Evolutionary conservation across 306 rosid species (phyloP), one percentile per base, ranked within the genome.

Genomic region (Quercus glauca): DNA sequence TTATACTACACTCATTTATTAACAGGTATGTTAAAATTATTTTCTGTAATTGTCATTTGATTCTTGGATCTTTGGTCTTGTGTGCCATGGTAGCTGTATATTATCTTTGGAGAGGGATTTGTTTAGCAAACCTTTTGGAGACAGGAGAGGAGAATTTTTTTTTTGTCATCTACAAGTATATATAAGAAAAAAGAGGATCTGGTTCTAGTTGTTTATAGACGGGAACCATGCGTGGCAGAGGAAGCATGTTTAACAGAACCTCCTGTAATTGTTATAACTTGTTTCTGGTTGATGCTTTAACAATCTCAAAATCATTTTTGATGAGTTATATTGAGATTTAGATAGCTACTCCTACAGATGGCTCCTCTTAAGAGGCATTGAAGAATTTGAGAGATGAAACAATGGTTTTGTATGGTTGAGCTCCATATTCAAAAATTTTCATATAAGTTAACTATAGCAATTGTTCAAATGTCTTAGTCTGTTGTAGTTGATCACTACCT

Each of bases 1-100:
- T 76, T 91, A 78, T 89, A 88, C 88, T 92, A 92, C 76, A 92
- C 97, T 79, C 97, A 92, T 85, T 88, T 92, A 83, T 76, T 92
- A 75, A 92, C 97, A 81, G 97, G 97, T 89, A 78, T 45, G 45
- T 28, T 74, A 76, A 55, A 9, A 14, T 49, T 9, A 21, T 57
- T 29, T 35, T 21, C 28, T 58, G 25, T 73, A 55, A 55, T 1
- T 77, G 21, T 76, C 52, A 56, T 51, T 58, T 59, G 13, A 5
- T 77, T 35, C 51, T 8, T 45, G 33, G 52, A 26, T 61, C 15
- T 9, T 6, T 21, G 13, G 13, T 59, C 26, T 59, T 20, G 28
- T 25, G 15, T 49, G 53, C 53, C 53, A 49, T 31, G 72, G 60
- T 65, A 26, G 55, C 63, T 57, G 55, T 37, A 60, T 37, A 12